Evolutionary conservation across 768 basidiomycete species (phyloP), one percentile per base, ranked within the genome.

Genomic region (Boletus fagicola): DNA sequence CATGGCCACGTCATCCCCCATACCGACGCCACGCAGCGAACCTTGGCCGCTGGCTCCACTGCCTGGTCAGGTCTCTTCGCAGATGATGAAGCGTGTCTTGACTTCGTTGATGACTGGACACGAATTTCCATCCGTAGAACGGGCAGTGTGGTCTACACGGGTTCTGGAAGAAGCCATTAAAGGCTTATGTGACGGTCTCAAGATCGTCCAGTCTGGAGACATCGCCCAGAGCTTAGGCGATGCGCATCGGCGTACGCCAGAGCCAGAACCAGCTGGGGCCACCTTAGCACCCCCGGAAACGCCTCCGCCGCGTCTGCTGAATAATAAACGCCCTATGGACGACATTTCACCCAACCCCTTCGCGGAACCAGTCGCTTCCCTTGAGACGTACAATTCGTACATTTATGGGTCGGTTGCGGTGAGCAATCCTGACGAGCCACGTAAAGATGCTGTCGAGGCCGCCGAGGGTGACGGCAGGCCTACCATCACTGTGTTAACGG

Each of bases 71-170:
- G 84, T 94, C 36, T 77, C 87, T 5, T 73, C 76, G 26, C 81
- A 84, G 62, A 77, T 93, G 61, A 79, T 86, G 63, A 84, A 85
- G 65, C 86, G 94, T 20, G 75, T 97, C 22, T 68, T 89, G 64
- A 76, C 80, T 24, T 82, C 84, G 49, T 76, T 96, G 62, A 77
- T 85, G 70, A 89, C 80, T 22, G 83, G 86, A 39, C 82, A 88
- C 61, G 92, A 94, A 70, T 95, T 94, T 71, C 85, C 86, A 38
- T 85, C 81, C 10, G 67, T 72, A 12, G 85, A 86, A 52, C 80
- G 83, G 54, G 82, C 88, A 18, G 71, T 82, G 58, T 82, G 84
- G 64, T 87, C 83, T 16, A 92, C 90, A 28, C 84, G 85, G 68
- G 81, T 85, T 42, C 74, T 95, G 63, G 85, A 90, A 70, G 78